Evolutionary conservation across 371 early-diverging fungal genomes (phyloP).

Genomic region (Ordospora pajunii): DNA sequence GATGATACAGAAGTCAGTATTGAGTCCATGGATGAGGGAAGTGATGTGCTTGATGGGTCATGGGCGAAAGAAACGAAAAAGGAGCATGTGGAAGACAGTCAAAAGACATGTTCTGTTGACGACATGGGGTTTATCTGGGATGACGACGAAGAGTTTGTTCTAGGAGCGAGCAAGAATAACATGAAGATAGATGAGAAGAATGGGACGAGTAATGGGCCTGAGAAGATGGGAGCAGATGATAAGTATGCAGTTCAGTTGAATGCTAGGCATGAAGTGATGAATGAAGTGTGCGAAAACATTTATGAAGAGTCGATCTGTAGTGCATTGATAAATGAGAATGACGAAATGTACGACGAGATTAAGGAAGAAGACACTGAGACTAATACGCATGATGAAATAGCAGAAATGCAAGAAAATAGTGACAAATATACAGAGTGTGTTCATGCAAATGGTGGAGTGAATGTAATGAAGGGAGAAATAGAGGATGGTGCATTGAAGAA

Average conservation of each 20-base stretch:
- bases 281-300: too few species aligned
- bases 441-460: not conserved
- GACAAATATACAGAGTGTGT: not conserved
- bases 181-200: not conserved
- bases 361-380: too few species aligned
- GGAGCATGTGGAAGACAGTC: too few species aligned
- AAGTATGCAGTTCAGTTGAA: not conserved
- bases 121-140: constrained; percentile 7
- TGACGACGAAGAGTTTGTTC: not conserved
- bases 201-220: not conserved
- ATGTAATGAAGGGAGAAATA: not conserved
- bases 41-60: too few species aligned
- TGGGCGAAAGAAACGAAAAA: too few species aligned
- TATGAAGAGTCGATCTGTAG: too few species aligned
- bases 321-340: too few species aligned
- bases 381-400: too few species aligned
- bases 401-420: not conserved
- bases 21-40: not conserved
- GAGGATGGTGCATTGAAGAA: not conserved
- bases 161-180: not conserved
- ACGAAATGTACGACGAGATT: too few species aligned
- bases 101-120: not conserved
- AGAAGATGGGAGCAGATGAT: not conserved
- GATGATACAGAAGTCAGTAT: not conserved
- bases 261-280: too few species aligned